A percentile compares a stretch with the other conserved stretches of the same genome.
Evolutionary conservation across 2,329 filamentous ascomycete species (phyloP).

Genomic region (Ambrosiella cleistominuta): DNA sequence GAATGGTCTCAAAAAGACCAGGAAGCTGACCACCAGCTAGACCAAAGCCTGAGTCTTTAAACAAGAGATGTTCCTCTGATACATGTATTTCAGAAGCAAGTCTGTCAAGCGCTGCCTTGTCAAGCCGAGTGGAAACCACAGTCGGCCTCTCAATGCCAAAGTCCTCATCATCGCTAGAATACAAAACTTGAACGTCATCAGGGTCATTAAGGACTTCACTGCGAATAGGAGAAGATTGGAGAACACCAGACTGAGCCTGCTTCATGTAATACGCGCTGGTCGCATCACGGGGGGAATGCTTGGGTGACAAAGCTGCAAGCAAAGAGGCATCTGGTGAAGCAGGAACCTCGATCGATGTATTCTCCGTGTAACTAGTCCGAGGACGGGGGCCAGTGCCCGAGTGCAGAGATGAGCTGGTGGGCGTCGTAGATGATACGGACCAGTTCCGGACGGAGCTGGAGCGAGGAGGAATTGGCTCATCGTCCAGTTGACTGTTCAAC

Average conservation of each 20-base stretch:
- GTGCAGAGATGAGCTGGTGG: conserved; percentile 24
- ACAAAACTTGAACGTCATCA: not conserved
- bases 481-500: conserved; percentile 17
- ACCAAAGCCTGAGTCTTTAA: conserved; percentile 22
- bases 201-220: not conserved
- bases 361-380: conserved; percentile 27
- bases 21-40: conserved; percentile 20
- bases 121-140: not conserved
- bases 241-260: conserved; percentile 6
- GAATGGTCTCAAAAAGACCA: conserved; percentile 16
- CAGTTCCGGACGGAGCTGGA: conserved; percentile 23
- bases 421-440: conserved; percentile 27
- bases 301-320: conserved; percentile 14
- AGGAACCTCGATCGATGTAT: conserved; percentile 27
- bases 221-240: conserved; percentile 4
- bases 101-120: conserved; percentile 5
- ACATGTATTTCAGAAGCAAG: conserved; percentile 10
- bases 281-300: conserved; percentile 13
- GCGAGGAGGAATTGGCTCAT: conserved; percentile 19
- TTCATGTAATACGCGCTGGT: conserved; percentile 12
- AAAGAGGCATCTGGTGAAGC: conserved; percentile 7
- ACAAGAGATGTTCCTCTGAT: conserved; percentile 23
- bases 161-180: conserved; percentile 6
- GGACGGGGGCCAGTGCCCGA: conserved; percentile 25
- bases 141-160: not conserved